Evolutionary conservation across 805 yeast genomes (phyloP), one percentile per base, ranked within the genome.

Genomic region (Teunomyces aglyptinius): DNA sequence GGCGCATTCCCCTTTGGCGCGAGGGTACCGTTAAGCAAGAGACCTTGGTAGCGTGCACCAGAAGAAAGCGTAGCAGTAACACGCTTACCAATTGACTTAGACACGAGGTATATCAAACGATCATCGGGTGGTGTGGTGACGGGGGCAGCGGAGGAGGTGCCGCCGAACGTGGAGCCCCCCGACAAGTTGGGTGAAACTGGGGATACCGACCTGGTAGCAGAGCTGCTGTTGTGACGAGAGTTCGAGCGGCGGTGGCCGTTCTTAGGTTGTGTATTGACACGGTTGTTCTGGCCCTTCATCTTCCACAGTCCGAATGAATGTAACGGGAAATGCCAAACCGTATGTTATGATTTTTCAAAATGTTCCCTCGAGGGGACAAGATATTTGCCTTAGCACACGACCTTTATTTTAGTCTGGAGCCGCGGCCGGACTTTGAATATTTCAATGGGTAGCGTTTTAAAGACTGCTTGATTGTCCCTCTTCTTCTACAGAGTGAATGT

Each of bases 31-130:
- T 83, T 76, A 38, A 73, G 67, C 46, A 88, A 65, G 6, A 82
- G 58, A 16, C 96, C 96, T 18, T 68, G 64, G 55, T 80, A 76
- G 24, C 75, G 65, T 2, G 78, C 71, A 11, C 92, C 92, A 0
- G 87, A 76, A 20, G 79, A 65, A 1, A 84, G 80, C 3, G 89
- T 80, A 5, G 81, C 84, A 11, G 71, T 70, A 10, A 79, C 81
- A 26, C 69, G 67, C 26, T 77, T 70, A 15, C 96, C 71, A 35
- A 85, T 67, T 5, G 89, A 71, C 51, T 80, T 80, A 32, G 79
- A 71, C 38, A 86, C 64, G 41, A 83, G 35, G 35, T 36, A 28
- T 27, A 44, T 18, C 46, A 83, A 67, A 46, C 87, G 73, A 53
- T 84, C 88, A 53, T 76, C 39, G 18, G 45, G 19, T 31, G 28